A percentile compares a stretch with the other conserved stretches of the same genome.
phyloP scores from a whole-genome alignment of 768 basidiomycete species.

The Boletus tomentosulus region DNA sequence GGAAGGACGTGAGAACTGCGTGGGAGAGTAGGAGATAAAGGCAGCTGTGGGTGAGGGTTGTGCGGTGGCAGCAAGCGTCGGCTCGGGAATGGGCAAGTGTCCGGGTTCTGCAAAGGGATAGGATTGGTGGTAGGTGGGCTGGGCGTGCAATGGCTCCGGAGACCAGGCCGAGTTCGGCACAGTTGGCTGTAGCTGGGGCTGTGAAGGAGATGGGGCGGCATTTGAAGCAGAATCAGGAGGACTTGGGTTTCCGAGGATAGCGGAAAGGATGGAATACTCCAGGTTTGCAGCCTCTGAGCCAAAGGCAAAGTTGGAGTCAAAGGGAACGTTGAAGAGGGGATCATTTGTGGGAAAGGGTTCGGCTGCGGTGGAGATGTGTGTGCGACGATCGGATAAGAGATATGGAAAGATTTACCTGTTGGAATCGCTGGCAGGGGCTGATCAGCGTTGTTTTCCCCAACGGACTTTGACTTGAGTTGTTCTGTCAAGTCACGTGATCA shows the following conservation, averaged over 20 bases:
- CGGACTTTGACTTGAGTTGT: constrained; percentile 34
- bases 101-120: constrained; percentile 27
- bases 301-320: constrained; percentile 63
- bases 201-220: constrained; percentile 27
- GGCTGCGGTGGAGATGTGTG: constrained; percentile 29
- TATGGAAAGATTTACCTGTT: constrained; percentile 26
- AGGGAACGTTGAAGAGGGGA: constrained; percentile 55
- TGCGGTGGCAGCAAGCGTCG: constrained; percentile 25
- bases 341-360: constrained; percentile 53
- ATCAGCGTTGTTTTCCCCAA: constrained; percentile 30
- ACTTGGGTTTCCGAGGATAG: constrained; percentile 81
- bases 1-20: constrained; percentile 30
- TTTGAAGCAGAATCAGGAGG: constrained; percentile 33
- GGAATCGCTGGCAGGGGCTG: constrained; percentile 24
- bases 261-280: constrained; percentile 92
- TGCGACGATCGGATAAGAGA: constrained; percentile 5
- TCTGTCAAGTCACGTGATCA: constrained; percentile 36
- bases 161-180: constrained; percentile 36
- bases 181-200: constrained; percentile 18
- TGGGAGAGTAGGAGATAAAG: constrained; percentile 31
- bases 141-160: constrained; percentile 32
- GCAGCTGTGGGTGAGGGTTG: constrained; percentile 26
- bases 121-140: constrained; percentile 28
- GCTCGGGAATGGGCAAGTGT: constrained; percentile 33
- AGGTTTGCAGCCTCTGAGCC: constrained; percentile 89